A percentile compares a stretch with the other conserved stretches of the same genome.
Evolutionary conservation across 345 rosid genomes (phyloP).

Genomic region (Eucalyptus erythrocorys): DNA sequence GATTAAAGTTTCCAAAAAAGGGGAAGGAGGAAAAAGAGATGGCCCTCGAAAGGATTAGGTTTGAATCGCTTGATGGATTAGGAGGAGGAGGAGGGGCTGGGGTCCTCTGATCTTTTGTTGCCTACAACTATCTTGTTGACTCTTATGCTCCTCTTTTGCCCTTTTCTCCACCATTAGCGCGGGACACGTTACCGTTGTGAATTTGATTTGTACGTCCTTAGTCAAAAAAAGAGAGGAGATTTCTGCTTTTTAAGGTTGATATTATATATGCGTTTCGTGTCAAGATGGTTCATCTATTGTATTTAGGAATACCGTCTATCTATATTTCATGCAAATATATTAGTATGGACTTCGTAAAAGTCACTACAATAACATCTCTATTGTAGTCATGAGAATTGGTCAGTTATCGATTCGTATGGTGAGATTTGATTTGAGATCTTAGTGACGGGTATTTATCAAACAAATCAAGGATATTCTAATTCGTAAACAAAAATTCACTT

Average conservation of each 20-base stretch:
- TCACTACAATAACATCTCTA: background rate
- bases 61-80: background rate
- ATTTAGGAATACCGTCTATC: accelerated
- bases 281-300: background rate
- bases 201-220: background rate
- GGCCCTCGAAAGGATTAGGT: background rate
- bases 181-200: constrained; percentile 35
- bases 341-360: background rate
- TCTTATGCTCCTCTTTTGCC: background rate
- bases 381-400: accelerated
- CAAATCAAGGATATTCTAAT: background rate
- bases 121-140: background rate
- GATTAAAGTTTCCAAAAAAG: background rate
- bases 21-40: background rate
- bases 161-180: constrained; percentile 6
- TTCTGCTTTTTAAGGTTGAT: background rate
- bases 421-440: background rate
- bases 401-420: accelerated
- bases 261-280: accelerated
- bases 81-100: background rate
- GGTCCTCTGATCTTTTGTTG: background rate
- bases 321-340: background rate
- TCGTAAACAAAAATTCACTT: background rate
- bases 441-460: accelerated
- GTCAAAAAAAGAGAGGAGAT: background rate